phyloP scores from a whole-genome alignment of 306 rosid species.

The Amphicarpaea edgeworthii region DNA sequence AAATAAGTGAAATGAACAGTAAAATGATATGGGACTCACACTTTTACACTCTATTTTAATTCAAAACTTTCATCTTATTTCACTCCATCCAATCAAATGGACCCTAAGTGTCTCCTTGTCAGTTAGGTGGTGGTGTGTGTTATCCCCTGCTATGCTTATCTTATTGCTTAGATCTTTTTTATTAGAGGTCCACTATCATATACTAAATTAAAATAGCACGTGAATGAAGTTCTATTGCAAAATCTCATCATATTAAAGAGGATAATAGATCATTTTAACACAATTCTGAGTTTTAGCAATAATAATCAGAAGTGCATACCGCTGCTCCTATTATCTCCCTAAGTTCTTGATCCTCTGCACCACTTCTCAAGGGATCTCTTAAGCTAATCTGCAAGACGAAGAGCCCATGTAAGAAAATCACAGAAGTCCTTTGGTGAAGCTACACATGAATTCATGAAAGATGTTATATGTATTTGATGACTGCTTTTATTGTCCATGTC shows the following conservation, averaged over 20 bases:
- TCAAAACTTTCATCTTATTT: no score
- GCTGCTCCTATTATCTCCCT: slow-evolving; percentile 82
- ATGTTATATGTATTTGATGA: slow-evolving; percentile 1
- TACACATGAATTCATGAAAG: slow-evolving; percentile 3
- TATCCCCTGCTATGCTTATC: background rate
- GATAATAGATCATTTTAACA: background rate
- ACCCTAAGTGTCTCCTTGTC: no score
- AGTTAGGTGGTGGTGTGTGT: background rate
- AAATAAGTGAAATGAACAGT: no score
- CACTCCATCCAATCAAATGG: no score
- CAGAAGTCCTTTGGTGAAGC: slow-evolving; percentile 17
- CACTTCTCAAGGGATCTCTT: slow-evolving; percentile 85
- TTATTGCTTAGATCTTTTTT: background rate
- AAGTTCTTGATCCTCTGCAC: slow-evolving; percentile 79
- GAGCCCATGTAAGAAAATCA: slow-evolving; percentile 12
- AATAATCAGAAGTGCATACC: slow-evolving; percentile 55
- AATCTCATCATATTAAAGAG: no score
- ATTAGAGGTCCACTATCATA: background rate
- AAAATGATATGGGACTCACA: no score
- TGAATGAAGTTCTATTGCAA: slow-evolving; percentile 12
- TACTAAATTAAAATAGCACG: background rate
- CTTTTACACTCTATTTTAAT: no score
- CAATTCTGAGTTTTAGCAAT: background rate
- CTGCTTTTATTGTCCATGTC: slow-evolving; percentile 2
- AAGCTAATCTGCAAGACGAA: slow-evolving; percentile 74